Percentiles rank a stretch among this genome's conserved stretches.
phyloP scores from a whole-genome alignment of 2,329 filamentous ascomycete species.

The Pseudogymnoascus sp. region DNA sequence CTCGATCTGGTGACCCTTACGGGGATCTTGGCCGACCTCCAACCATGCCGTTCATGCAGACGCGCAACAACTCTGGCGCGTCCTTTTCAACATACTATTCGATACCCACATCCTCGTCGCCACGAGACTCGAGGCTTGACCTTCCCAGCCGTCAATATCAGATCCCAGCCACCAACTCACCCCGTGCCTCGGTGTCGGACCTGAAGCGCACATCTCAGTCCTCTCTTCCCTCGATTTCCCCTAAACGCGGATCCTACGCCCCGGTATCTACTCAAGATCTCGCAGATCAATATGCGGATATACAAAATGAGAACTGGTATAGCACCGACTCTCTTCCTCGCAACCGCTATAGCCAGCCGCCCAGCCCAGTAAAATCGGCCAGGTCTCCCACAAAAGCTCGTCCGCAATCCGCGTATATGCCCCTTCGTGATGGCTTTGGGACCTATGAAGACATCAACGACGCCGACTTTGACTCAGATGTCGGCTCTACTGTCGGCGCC shows the following conservation, averaged over 20 bases:
- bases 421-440: background rate
- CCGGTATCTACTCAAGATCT: background rate
- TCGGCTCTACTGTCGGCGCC: background rate
- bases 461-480: background rate
- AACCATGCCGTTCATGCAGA: slow-evolving; percentile 73
- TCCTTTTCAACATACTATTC: slow-evolving; percentile 47
- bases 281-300: background rate
- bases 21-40: slow-evolving; percentile 42
- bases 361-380: background rate
- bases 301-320: slow-evolving; percentile 8
- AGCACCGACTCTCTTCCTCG: background rate
- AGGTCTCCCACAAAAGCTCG: background rate
- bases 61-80: slow-evolving; percentile 54
- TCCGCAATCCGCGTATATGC: background rate
- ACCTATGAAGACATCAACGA: slow-evolving; percentile 7
- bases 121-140: slow-evolving; percentile 46
- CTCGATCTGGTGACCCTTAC: slow-evolving; percentile 36
- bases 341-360: background rate
- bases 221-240: slow-evolving; percentile 3
- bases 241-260: background rate
- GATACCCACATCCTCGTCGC: slow-evolving; percentile 39
- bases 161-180: slow-evolving; percentile 37
- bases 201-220: slow-evolving; percentile 42
- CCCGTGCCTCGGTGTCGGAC: slow-evolving; percentile 39
- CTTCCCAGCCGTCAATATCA: slow-evolving; percentile 52